Percentiles rank a stretch among this genome's conserved stretches.
Evolutionary conservation across 2,329 filamentous ascomycete species (phyloP).

Genomic region (Diaporthe eres): DNA sequence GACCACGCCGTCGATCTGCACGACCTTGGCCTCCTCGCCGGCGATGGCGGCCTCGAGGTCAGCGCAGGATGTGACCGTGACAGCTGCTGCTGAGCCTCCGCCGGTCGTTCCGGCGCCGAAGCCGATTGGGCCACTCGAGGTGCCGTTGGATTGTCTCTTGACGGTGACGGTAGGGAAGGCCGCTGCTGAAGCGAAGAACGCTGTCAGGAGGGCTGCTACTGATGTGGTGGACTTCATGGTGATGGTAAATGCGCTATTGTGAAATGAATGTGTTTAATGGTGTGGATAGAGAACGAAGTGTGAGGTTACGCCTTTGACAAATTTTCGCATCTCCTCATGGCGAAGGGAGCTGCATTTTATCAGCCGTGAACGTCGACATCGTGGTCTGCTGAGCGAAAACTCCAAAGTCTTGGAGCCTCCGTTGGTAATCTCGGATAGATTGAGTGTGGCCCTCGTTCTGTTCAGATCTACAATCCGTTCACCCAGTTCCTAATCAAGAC

Average conservation of each 20-base stretch:
- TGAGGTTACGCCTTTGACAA: too few species aligned
- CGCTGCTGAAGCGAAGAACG: constrained; percentile 1
- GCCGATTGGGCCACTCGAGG: constrained; percentile 18
- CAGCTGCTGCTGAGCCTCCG: not conserved
- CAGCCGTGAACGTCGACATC: not conserved
- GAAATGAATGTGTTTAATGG: not conserved
- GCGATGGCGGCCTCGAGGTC: constrained; percentile 15
- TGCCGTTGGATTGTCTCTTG: not conserved
- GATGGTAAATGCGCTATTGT: not conserved
- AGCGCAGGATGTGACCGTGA: constrained; percentile 13
- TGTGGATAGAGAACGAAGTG: not conserved
- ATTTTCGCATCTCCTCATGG: not conserved
- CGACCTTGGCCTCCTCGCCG: constrained; percentile 8
- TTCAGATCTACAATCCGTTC: not conserved
- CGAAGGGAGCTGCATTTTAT: not conserved
- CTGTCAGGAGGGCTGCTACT: constrained; percentile 17
- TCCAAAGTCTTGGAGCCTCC: constrained; percentile 15
- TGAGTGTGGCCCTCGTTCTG: not conserved
- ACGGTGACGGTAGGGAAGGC: not conserved
- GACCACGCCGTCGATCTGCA: constrained; percentile 11
- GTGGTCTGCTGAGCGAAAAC: not conserved
- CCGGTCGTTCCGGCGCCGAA: constrained; percentile 9
- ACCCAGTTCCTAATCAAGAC: not conserved
- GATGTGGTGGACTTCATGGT: constrained; percentile 23
- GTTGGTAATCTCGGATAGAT: constrained; percentile 25